A percentile compares a stretch with the other conserved stretches of the same genome.
phyloP scores from a whole-genome alignment of 306 rosid species.

The Trifolium repens region DNA sequence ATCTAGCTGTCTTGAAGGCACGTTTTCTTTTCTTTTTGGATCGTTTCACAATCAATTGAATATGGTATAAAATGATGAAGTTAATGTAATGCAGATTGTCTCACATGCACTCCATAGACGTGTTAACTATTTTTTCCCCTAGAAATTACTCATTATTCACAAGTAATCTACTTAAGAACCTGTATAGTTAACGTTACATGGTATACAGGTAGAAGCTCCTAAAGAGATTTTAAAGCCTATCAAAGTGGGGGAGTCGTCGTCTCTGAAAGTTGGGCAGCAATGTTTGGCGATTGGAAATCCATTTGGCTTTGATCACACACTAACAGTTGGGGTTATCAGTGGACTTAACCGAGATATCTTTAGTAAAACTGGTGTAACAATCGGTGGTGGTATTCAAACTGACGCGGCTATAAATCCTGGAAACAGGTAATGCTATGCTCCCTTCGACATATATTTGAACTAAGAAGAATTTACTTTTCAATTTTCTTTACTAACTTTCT shows the following conservation, averaged over 20 bases:
- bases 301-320: slow-evolving; percentile 97
- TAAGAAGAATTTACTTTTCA: slow-evolving; percentile 12
- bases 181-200: background rate
- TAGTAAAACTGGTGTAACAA: slow-evolving; percentile 93
- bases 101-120: background rate
- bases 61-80: too few species aligned
- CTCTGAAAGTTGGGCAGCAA: slow-evolving; percentile 89
- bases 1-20: slow-evolving; percentile 93
- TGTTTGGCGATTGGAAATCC: slow-evolving; percentile 99
- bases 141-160: background rate
- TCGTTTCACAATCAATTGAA: slow-evolving; percentile 23
- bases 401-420: slow-evolving; percentile 99
- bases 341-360: slow-evolving; percentile 89
- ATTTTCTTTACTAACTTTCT: slow-evolving; percentile 20
- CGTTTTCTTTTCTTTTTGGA: slow-evolving; percentile 17
- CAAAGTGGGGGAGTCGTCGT: slow-evolving; percentile 73
- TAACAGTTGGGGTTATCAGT: slow-evolving; percentile 93
- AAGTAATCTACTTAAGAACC: background rate
- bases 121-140: background rate
- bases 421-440: slow-evolving; percentile 63
- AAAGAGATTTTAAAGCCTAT: slow-evolving; percentile 78
- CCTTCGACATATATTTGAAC: background rate
- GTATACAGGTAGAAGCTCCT: slow-evolving; percentile 77
- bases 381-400: slow-evolving; percentile 95
- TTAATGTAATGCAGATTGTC: background rate